Evolutionary conservation across 768 basidiomycete species (phyloP).

Genomic region (Ramaria sp.): DNA sequence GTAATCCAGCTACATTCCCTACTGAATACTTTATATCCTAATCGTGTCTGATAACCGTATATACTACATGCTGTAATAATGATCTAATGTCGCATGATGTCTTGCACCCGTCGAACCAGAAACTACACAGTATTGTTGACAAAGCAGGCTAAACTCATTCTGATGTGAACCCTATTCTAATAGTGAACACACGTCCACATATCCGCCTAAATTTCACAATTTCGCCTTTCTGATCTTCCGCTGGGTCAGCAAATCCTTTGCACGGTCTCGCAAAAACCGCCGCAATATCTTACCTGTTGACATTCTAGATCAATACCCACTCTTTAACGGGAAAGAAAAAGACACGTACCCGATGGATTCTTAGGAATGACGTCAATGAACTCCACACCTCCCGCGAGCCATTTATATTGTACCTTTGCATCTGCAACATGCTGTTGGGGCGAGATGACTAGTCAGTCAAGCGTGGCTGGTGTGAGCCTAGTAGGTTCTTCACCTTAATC

Average conservation of each 20-base stretch:
- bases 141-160: too few relatives aligned
- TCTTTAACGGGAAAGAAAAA: too few relatives aligned
- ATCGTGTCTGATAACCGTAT: too few relatives aligned
- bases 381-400: conserved; percentile 46
- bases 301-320: background rate
- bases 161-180: too few relatives aligned
- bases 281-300: conserved; percentile 31
- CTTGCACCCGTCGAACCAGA: too few relatives aligned
- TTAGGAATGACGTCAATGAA: conserved; percentile 45
- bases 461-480: background rate
- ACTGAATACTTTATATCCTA: too few relatives aligned
- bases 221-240: conserved; percentile 15
- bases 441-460: background rate
- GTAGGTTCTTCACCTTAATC: conserved; percentile 38
- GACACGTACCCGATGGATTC: conserved; percentile 41
- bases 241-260: conserved; percentile 21
- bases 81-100: too few relatives aligned
- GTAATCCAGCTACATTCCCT: too few relatives aligned
- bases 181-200: too few relatives aligned
- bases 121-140: too few relatives aligned
- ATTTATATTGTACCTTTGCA: conserved; percentile 46
- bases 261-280: conserved; percentile 40
- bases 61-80: too few relatives aligned
- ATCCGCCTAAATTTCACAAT: too few relatives aligned
- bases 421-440: conserved; percentile 33